These are phyloP conservation scores for Hyaloperonospora brassicae DNA, from an alignment of 352 stramenopile species.

Conservation along the genomic window DNA sequence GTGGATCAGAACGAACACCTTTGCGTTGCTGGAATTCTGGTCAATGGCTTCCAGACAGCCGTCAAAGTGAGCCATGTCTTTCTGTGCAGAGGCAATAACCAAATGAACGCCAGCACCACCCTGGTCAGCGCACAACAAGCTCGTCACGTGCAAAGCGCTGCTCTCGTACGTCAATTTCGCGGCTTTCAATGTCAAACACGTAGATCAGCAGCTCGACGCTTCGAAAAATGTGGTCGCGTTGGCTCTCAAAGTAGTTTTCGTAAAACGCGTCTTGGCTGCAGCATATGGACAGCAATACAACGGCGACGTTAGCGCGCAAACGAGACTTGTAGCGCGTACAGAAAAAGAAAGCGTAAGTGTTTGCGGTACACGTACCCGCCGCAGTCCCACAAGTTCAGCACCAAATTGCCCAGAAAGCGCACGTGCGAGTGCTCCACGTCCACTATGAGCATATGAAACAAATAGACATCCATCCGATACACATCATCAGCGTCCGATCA, in stretches of 20 bases:
- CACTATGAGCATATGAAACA: slow-evolving; percentile 34
- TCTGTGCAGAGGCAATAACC: slow-evolving; percentile 49
- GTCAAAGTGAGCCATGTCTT: slow-evolving; percentile 97
- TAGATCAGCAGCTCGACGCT: slow-evolving; percentile 98
- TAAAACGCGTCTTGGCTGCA: slow-evolving; percentile 97
- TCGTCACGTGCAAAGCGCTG: neutral
- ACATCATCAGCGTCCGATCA: too few relatives aligned
- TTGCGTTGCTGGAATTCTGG: slow-evolving; percentile 97
- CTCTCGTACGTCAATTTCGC: slow-evolving; percentile 55
- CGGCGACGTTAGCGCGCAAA: neutral
- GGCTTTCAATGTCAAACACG: slow-evolving; percentile 97
- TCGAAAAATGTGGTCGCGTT: slow-evolving; percentile 99
- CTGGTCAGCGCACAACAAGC: slow-evolving; percentile 1
- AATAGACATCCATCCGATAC: too few relatives aligned
- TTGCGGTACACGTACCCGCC: slow-evolving; percentile 66
- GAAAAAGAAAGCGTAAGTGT: neutral
- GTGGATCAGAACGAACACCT: slow-evolving; percentile 98
- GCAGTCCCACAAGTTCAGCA: slow-evolving; percentile 99
- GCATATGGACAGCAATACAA: neutral
- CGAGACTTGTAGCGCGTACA: slow-evolving; percentile 1
- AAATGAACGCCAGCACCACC: slow-evolving; percentile 4
- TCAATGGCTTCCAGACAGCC: slow-evolving; percentile 97
- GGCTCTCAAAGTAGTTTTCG: slow-evolving; percentile 98
- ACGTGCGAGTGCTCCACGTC: slow-evolving; percentile 90
- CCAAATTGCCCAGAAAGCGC: slow-evolving; percentile 96